phyloP scores from a whole-genome alignment of 768 basidiomycete species.

The Candolleomyces efflorescens region DNA sequence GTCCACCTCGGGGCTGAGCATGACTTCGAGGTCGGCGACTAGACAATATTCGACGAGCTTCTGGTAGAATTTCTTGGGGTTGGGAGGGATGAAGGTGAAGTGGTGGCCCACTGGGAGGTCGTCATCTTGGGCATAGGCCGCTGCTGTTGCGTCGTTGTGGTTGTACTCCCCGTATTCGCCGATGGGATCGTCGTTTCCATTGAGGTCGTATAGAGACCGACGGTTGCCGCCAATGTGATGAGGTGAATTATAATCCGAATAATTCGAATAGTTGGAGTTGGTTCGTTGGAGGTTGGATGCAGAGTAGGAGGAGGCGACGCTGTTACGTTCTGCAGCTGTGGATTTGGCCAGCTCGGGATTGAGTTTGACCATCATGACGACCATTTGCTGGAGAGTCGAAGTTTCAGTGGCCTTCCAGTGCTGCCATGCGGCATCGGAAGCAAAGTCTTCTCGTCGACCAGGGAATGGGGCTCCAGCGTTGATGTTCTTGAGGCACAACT shows the following conservation, averaged over 20 bases:
- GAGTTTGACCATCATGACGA: conserved; percentile 79
- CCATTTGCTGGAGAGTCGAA: conserved; percentile 79
- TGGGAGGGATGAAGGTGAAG: conserved; percentile 90
- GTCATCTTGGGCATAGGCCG: conserved; percentile 40
- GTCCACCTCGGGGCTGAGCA: conserved; percentile 88
- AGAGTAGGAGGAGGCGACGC: conserved; percentile 29
- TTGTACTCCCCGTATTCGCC: conserved; percentile 38
- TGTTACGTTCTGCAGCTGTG: conserved; percentile 51
- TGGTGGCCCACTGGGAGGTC: conserved; percentile 68
- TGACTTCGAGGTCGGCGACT: conserved; percentile 78
- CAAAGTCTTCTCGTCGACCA: conserved; percentile 83
- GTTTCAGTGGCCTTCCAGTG: conserved; percentile 83
- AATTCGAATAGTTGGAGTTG: conserved; percentile 4
- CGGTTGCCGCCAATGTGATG: conserved; percentile 43
- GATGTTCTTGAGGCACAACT: conserved; percentile 92
- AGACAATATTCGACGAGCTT: conserved; percentile 82
- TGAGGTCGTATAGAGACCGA: conserved; percentile 46
- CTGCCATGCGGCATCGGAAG: conserved; percentile 75
- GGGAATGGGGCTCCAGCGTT: conserved; percentile 81
- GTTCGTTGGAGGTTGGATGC: conserved; percentile 3
- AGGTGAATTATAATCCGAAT: conserved; percentile 23
- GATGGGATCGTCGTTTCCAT: conserved; percentile 21
- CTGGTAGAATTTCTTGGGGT: conserved; percentile 81
- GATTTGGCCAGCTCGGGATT: conserved; percentile 87
- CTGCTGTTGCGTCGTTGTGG: conserved; percentile 3